Conservation (phyloP, 371 early-diverging fungal genomes). For the Blakeslea trispora region DNA sequence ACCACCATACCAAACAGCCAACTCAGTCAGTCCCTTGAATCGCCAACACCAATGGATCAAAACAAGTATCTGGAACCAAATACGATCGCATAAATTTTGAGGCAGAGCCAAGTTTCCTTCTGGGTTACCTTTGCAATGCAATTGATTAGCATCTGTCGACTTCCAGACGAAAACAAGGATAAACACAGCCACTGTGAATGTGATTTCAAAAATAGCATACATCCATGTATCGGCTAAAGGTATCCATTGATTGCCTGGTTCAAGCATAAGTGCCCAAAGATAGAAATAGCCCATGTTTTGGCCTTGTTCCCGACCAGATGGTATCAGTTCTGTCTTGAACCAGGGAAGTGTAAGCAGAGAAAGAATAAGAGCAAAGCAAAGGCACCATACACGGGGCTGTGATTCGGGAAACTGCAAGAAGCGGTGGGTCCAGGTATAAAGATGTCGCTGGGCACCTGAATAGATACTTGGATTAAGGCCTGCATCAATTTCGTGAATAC, state of each 20-base stretch:
- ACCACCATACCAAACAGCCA: conserved; percentile 49
- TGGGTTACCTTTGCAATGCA: conserved; percentile 5
- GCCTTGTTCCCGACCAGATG: conserved; percentile 38
- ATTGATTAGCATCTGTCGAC: conserved; percentile 23
- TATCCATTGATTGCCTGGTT: conserved; percentile 60
- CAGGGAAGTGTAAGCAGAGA: conserved; percentile 53
- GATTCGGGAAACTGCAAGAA: conserved; percentile 31
- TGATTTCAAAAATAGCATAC: conserved; percentile 50
- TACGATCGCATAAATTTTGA: background rate
- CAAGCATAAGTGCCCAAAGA: conserved; percentile 57
- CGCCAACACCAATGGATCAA: conserved; percentile 48
- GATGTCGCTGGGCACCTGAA: conserved; percentile 26
- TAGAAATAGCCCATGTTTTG: conserved; percentile 59
- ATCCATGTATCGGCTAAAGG: conserved; percentile 85
- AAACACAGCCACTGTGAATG: conserved; percentile 50
- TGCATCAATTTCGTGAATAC: conserved; percentile 37
- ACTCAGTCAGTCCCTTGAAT: conserved; percentile 32
- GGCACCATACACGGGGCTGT: conserved; percentile 45
- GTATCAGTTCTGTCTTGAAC: conserved; percentile 58
- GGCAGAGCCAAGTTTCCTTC: conserved; percentile 2
- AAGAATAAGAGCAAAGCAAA: conserved; percentile 44
- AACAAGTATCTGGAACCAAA: conserved; percentile 34
- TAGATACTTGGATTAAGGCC: conserved; percentile 3
- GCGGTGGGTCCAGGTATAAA: conserved; percentile 31
- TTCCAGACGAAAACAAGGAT: conserved; percentile 37